Base-by-base conservation (phyloP, 1,284 basidiomycete species). In the Dichomitus squalens region DNA sequence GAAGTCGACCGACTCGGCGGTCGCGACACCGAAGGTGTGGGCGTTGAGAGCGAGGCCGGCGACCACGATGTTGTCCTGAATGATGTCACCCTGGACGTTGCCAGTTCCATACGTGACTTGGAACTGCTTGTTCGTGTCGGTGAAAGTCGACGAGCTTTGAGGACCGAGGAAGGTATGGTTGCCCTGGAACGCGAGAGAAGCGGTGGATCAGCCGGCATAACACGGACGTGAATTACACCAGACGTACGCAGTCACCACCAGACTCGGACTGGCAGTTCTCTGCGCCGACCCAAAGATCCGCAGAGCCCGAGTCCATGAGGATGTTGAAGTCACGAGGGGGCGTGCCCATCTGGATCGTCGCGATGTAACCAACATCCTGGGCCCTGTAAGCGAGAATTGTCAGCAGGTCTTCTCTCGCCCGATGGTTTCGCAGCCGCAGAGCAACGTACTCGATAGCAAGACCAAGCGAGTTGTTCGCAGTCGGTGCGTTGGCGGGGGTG, bases 271-370 rank as follows among this genome's bases (percentile, higher is more conserved):
- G 67, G 69, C 87, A 90, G 41, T 72, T 71, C 66, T 87, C 83
- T 7, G 78, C 76, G 9, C 85, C 86, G 18, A 91, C 85, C 92
- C 93, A 96, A 38, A 92, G 79, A 71, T 96, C 93, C 14, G 91
- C 87, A 7, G 88, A 92, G 33, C 93, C 94, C 25, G 90, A 90
- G 74, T 96, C 93, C 85, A 93, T 87, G 49, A 95, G 80, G 67
- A 96, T 73, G 33, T 80, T 76, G 74, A 91, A 95, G 65, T 86
- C 73, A 40, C 73, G 76, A 1, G 88, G 82, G n/a, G 90, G 90
- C 3, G 87, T 90, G 36, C 93, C 93, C 61, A 95, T 83, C 70
- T 89, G 82, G 33, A 95, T 72, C 25, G 82, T 86, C 7, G 88
- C 87, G 49, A 93, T 76, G 72, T 94, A 85, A 35, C 82, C 82